A percentile compares a stretch with the other conserved stretches of the same genome.
Evolutionary conservation across 805 yeast genomes (phyloP).

Genomic region (Metschnikowia shivogae): DNA sequence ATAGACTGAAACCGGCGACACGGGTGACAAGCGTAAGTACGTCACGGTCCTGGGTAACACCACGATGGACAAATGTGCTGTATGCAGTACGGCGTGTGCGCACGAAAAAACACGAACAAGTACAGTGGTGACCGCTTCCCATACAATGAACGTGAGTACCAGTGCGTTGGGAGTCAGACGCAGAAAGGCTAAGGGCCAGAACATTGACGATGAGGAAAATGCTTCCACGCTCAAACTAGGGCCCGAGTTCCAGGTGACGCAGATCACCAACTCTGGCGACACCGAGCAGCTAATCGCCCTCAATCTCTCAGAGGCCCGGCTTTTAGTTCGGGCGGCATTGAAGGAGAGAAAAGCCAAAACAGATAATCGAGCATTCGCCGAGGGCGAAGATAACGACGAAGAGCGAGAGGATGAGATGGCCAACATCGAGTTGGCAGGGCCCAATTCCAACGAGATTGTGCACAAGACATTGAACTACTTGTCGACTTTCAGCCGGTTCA

Average conservation of each 20-base stretch:
- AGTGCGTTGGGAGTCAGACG: slow-evolving; percentile 83
- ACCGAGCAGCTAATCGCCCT: slow-evolving; percentile 75
- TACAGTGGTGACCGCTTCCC: no score
- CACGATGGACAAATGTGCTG: no score
- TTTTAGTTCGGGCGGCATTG: slow-evolving; percentile 85
- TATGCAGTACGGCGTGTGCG: no score
- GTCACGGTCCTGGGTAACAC: no score
- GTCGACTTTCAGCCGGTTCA: slow-evolving; percentile 81
- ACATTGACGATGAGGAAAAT: slow-evolving; percentile 85
- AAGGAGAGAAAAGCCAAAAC: slow-evolving; percentile 51
- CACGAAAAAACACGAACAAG: no score
- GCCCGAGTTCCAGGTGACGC: slow-evolving; percentile 83
- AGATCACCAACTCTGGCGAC: slow-evolving; percentile 76
- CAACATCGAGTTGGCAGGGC: slow-evolving; percentile 51
- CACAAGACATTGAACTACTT: slow-evolving; percentile 89
- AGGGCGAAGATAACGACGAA: slow-evolving; percentile 34
- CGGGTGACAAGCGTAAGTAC: no score
- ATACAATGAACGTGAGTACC: slow-evolving; percentile 76
- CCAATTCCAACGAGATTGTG: slow-evolving; percentile 80
- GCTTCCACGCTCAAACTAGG: slow-evolving; percentile 85
- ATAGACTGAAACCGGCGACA: no score
- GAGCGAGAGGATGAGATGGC: slow-evolving; percentile 44
- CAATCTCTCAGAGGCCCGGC: slow-evolving; percentile 84
- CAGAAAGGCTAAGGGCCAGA: slow-evolving; percentile 54
- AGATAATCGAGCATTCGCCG: slow-evolving; percentile 22